Percentiles rank a stretch among this genome's conserved stretches.
Conservation (phyloP, 768 basidiomycete species). For the Termitomyces sp. region DNA sequence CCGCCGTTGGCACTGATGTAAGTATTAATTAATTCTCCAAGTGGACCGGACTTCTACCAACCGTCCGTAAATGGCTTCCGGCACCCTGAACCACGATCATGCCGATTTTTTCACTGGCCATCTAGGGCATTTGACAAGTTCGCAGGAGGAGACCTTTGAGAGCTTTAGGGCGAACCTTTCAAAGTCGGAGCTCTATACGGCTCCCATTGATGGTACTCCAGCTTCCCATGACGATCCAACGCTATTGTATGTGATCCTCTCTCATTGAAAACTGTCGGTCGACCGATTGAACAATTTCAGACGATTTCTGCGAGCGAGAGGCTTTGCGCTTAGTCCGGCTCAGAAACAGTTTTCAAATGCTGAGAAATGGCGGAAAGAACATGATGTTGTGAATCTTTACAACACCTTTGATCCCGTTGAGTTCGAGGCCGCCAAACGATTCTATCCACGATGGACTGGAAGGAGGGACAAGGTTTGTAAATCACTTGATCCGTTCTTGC, state of each 20-base stretch:
- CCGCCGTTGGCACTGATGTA: not conserved
- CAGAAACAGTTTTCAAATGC: slow-evolving; percentile 65
- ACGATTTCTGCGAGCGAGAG: slow-evolving; percentile 78
- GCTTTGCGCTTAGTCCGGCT: slow-evolving; percentile 57
- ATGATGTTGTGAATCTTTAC: slow-evolving; percentile 60
- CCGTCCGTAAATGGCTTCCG: slow-evolving; percentile 1
- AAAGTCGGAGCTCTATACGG: slow-evolving; percentile 46
- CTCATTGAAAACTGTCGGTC: not conserved
- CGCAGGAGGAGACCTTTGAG: slow-evolving; percentile 42
- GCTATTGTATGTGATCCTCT: slow-evolving; percentile 46
- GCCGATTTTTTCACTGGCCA: slow-evolving; percentile 36
- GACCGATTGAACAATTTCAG: slow-evolving; percentile 30
- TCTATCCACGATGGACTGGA: slow-evolving; percentile 82
- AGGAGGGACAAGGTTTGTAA: slow-evolving; percentile 61
- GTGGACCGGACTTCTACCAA: not conserved
- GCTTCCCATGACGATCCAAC: slow-evolving; percentile 64
- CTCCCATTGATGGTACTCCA: slow-evolving; percentile 20
- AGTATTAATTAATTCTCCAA: not conserved
- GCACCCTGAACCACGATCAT: not conserved
- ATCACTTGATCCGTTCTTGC: not conserved
- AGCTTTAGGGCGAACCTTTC: slow-evolving; percentile 49
- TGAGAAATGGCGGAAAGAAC: slow-evolving; percentile 61
- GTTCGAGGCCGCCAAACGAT: slow-evolving; percentile 50
- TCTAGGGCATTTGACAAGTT: slow-evolving; percentile 43
- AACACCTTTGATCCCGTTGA: slow-evolving; percentile 52